These are phyloP conservation scores for Trichoderma sp. DNA, from an alignment of 2,329 filamentous ascomycete species.

Conservation along the genomic window DNA sequence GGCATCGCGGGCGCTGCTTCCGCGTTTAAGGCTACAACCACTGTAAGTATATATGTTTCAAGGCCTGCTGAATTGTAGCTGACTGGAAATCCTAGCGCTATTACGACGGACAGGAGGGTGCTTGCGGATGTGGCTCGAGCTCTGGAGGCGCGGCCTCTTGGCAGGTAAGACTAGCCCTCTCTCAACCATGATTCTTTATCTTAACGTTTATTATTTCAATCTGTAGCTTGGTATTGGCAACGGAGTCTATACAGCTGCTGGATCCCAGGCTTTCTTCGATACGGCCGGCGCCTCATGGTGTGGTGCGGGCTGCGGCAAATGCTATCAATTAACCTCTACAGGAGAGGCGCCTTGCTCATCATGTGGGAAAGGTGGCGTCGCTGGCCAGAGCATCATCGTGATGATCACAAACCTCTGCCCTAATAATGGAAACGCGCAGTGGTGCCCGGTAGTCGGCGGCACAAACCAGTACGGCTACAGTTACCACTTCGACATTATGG, in stretches of 20 bases:
- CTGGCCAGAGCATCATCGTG: constrained; percentile 11
- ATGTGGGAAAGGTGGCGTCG: neutral
- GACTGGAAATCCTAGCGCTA: neutral
- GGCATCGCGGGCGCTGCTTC: neutral
- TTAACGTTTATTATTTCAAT: neutral
- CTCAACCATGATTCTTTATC: neutral
- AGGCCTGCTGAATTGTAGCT: neutral
- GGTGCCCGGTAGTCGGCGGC: neutral
- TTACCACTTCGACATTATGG: constrained; percentile 13
- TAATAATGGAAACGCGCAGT: constrained; percentile 13
- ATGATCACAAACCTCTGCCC: constrained; percentile 13
- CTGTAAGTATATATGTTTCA: neutral
- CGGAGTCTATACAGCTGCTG: constrained; percentile 8
- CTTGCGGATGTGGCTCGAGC: constrained; percentile 6
- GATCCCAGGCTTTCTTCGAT: constrained; percentile 11
- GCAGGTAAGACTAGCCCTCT: neutral
- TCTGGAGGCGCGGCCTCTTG: neutral
- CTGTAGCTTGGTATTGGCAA: neutral
- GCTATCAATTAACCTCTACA: constrained; percentile 4
- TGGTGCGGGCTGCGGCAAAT: constrained; percentile 8
- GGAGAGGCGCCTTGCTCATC: neutral
- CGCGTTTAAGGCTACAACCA: constrained; percentile 5
- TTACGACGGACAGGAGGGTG: constrained; percentile 3
- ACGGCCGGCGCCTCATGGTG: constrained; percentile 10
- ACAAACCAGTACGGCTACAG: constrained; percentile 14